A percentile compares a stretch with the other conserved stretches of the same genome.
These are phyloP conservation scores for Hypoxylon sp. DNA, from an alignment of 2,329 filamentous ascomycete genomes.

Conservation along the genomic window DNA sequence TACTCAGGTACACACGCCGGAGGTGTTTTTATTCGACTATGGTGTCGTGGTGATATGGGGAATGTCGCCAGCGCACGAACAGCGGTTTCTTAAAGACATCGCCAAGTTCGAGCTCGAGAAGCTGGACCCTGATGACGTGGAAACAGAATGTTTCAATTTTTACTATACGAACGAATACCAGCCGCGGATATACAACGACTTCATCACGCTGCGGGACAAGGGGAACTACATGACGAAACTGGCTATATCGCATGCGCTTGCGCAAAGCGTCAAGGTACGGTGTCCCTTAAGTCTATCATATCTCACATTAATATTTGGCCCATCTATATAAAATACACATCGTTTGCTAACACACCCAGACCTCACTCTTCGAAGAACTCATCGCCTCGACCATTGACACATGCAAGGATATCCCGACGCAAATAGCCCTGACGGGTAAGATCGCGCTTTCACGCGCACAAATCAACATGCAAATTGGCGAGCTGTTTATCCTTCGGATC, in stretches of 20 bases:
- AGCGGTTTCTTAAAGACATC: slow-evolving; percentile 92
- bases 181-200: slow-evolving; percentile 98
- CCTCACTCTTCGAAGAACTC: slow-evolving; percentile 94
- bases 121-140: slow-evolving; percentile 87
- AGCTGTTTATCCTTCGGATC: slow-evolving; percentile 97
- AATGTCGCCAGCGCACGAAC: slow-evolving; percentile 92
- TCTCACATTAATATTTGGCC: background rate
- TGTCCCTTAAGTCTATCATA: slow-evolving; percentile 6
- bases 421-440: slow-evolving; percentile 93
- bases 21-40: slow-evolving; percentile 97
- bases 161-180: slow-evolving; percentile 99
- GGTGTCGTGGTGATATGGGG: slow-evolving; percentile 99
- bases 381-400: slow-evolving; percentile 94
- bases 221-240: slow-evolving; percentile 98
- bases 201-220: slow-evolving; percentile 94
- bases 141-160: slow-evolving; percentile 97
- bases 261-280: slow-evolving; percentile 90
- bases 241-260: slow-evolving; percentile 93
- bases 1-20: slow-evolving; percentile 89
- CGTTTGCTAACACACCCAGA: slow-evolving; percentile 63
- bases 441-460: slow-evolving; percentile 89
- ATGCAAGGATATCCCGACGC: slow-evolving; percentile 91
- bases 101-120: slow-evolving; percentile 95
- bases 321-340: slow-evolving; percentile 18
- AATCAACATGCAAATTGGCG: slow-evolving; percentile 99